Evolutionary conservation across 208 protist species (phyloP), one percentile per base, ranked within the genome.

Genomic region (Leishmania martiniquensis): DNA sequence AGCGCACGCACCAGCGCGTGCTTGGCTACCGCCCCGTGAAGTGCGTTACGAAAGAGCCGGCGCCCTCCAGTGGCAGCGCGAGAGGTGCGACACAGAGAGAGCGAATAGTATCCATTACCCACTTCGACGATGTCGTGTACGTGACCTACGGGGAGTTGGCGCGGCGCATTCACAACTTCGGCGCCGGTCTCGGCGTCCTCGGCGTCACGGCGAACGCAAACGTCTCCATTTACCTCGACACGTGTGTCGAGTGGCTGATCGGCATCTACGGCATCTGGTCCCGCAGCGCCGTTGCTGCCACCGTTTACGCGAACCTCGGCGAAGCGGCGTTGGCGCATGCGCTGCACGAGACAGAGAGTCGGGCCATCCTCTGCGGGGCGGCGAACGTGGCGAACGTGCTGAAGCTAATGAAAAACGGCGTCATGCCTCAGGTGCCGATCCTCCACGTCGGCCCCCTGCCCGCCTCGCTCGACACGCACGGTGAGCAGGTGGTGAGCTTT

Each of bases 281-380:
- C 20, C 87, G 88, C 75, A 59, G 78, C 69, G 75, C 93, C 65
- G 85, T 94, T 51, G 89, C 82, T 49, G 75, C 83, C 44, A 97
- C 93, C 42, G 91, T 94, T n/a, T 96, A 97, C 85, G 85, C 92
- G 25, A 97, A 94, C 81, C 90, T 96, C n/a, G 94, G 93, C 44
- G 89, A 95, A 74, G 87, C 86, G 10, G 87, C 90, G 3, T 82
- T 97, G 10, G 72, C 68, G 6, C 87, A 94, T 82, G 92, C 91
- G 5, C 76, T 96, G 63, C 71, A 84, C 66, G 86, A 96, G 78
- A 92, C 90, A 45, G 80, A 89, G 45, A 84, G 90, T 47, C 44
- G 62, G 3, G 92, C 84, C n/a, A 91, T 96, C 42, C 70, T 95
- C 20, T 94, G 89, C 77, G 94, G 90, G 62, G 87, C 80, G 32